Evolutionary conservation across 1,139 yeast species (phyloP), one percentile per base, ranked within the genome.

Genomic region (Kodamaea sp.): DNA sequence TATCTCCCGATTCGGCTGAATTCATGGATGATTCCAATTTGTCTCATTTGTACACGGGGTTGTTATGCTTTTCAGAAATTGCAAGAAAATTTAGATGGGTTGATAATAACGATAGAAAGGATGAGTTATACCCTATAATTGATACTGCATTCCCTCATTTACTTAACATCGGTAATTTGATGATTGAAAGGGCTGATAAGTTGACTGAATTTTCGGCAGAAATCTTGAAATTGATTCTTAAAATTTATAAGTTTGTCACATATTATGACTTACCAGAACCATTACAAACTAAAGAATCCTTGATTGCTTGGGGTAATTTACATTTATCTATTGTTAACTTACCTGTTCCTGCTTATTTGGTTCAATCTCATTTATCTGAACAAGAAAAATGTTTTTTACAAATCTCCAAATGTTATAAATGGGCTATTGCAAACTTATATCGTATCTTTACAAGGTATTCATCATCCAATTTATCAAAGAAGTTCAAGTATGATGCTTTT

Each of bases 391-490:
- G 63, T 36, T 56, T 63, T 39, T 52, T 69, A 10, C 74, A 71
- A 49, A 54, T 69, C 32, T 60, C 75, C 27, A 90, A 88, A 60
- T 78, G 92, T 46, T 86, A 88, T 61, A 92, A 92, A 60, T 90
- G 98, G 97, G 79, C 95, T 1, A 81, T 81, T 53, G 89, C 88
- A 27, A 88, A 88, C 56, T 61, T 90, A 36, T 78, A 74, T 52
- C 76, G 95, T 47, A 60, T 89, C n/a, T 86, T 84, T 54, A 75
- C 74, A 40, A 72, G 95, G 50, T 89, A 86, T 57, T 89, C 86
- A 2, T 75, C 82, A 6, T 59, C 54, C 32, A 57, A 62, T 30
- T 58, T 81, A 30, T 62, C 78, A 2, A 71, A 66, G 38, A 79
- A 75, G 48, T 77, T 70, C 47, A 62, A 66, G 10, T 81, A 82